These are phyloP conservation scores for Fusarium abutilonis DNA, from an alignment of 2,329 filamentous ascomycete species.

Conservation along the genomic window DNA sequence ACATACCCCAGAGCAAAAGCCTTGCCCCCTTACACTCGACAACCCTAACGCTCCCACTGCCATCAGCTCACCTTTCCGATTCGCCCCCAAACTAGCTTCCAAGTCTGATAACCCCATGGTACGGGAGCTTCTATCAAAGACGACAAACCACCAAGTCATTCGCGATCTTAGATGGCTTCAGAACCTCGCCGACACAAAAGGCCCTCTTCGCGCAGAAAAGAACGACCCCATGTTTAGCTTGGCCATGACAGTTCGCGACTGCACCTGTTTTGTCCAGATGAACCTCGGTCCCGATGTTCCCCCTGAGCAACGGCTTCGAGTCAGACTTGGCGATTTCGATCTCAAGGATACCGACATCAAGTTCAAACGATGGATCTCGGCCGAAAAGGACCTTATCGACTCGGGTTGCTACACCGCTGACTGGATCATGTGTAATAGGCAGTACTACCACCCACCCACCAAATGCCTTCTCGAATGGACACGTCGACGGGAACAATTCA, in stretches of 20 bases:
- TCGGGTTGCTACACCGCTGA: constrained; percentile 74
- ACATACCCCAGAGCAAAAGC: constrained; percentile 54
- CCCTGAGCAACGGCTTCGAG: constrained; percentile 54
- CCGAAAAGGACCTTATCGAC: constrained; percentile 70
- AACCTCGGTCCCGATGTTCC: constrained; percentile 39
- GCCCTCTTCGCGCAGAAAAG: constrained; percentile 55
- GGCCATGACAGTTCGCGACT: constrained; percentile 84
- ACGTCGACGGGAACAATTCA: constrained; percentile 28
- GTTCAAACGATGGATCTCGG: constrained; percentile 72
- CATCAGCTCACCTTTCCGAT: constrained; percentile 55
- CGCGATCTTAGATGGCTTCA: constrained; percentile 51
- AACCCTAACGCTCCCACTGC: constrained; percentile 59
- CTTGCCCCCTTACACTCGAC: constrained; percentile 73
- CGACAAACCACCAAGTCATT: constrained; percentile 50
- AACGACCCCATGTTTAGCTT: constrained; percentile 64
- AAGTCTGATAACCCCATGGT: constrained; percentile 26
- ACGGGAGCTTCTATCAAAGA: constrained; percentile 41
- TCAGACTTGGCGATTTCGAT: constrained; percentile 79
- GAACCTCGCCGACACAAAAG: constrained; percentile 55
- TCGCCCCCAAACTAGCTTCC: constrained; percentile 48
- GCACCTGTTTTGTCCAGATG: constrained; percentile 76
- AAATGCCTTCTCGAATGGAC: constrained; percentile 50
- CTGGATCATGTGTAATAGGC: constrained; percentile 49
- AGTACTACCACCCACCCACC: constrained; percentile 51
- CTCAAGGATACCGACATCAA: constrained; percentile 76